Percentiles rank a stretch among this genome's conserved stretches.
These are phyloP conservation scores for Pleurotus ostreatus DNA, from an alignment of 768 basidiomycete species.

Conservation along the genomic window DNA sequence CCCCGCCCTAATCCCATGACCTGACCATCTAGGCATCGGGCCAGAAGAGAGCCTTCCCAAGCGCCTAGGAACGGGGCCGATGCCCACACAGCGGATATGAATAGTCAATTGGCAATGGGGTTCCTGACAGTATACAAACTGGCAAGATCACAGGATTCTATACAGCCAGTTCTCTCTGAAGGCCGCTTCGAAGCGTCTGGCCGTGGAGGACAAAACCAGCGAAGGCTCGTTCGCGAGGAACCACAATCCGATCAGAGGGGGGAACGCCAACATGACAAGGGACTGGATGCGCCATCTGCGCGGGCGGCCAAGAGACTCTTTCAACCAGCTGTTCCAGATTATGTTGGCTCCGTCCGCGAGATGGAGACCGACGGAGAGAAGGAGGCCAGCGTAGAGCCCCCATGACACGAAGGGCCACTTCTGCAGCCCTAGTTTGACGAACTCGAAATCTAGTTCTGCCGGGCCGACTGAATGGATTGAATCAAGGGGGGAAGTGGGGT, in stretches of 20 bases:
- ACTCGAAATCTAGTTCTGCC: conserved; percentile 78
- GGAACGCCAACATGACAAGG: conserved; percentile 35
- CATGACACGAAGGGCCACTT: conserved; percentile 60
- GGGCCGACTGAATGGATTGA: conserved; percentile 64
- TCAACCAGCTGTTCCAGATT: conserved; percentile 48
- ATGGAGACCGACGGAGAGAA: conserved; percentile 55
- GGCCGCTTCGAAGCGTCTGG: conserved; percentile 47
- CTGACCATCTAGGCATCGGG: no score
- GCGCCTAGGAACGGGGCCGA: no score
- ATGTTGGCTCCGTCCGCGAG: conserved; percentile 55
- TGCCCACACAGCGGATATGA: no score
- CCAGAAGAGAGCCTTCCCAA: no score
- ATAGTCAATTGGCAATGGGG: no score
- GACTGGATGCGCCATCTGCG: conserved; percentile 19
- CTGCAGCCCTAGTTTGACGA: conserved; percentile 68
- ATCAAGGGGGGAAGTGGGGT: conserved; percentile 39
- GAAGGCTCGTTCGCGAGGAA: conserved; percentile 52
- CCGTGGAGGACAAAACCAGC: conserved; percentile 49
- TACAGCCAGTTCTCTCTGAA: conserved; percentile 45
- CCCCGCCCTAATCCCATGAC: no score
- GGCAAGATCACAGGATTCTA: conserved; percentile 25
- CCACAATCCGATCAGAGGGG: conserved; percentile 54
- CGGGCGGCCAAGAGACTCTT: conserved; percentile 17
- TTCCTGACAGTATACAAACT: neutral
- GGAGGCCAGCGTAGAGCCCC: conserved; percentile 60